phyloP scores from a whole-genome alignment of 176 grass and related monocot genomes.

The Eleusine indica region DNA sequence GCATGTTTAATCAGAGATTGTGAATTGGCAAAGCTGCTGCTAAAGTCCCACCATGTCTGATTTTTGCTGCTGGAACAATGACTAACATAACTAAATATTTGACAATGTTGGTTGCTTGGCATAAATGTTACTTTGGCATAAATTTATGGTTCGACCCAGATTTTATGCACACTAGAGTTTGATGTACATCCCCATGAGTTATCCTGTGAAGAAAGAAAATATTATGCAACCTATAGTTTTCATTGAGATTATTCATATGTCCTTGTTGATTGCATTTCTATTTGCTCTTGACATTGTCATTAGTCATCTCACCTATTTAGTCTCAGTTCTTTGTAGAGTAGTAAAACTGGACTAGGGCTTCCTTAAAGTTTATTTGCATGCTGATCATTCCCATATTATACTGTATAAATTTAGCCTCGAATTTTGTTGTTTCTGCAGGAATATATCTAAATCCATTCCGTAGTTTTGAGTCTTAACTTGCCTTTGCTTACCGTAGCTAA shows the following conservation, averaged over 20 bases:
- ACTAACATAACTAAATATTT: neutral
- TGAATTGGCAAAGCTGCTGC: neutral
- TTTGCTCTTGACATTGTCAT: conserved; percentile 1
- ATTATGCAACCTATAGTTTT: neutral
- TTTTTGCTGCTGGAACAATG: neutral
- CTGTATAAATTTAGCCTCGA: neutral
- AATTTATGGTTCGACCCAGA: too few relatives aligned
- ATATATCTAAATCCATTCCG: conserved; percentile 19
- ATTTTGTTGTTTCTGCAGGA: conserved; percentile 19
- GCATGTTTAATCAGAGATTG: neutral
- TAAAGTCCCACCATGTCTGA: neutral
- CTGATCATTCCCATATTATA: conserved; percentile 11
- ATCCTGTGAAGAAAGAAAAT: conserved; percentile 16
- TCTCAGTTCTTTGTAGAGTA: neutral
- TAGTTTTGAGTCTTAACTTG: conserved; percentile 31
- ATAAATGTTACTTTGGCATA: neutral
- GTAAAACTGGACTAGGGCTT: conserved; percentile 17
- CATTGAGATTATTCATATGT: neutral
- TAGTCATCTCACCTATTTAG: neutral
- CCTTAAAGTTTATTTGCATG: neutral
- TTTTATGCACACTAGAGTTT: neutral
- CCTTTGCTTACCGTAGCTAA: neutral
- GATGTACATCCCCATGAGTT: neutral
- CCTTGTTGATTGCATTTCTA: conserved; percentile 23
- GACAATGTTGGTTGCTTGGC: too few relatives aligned